Evolutionary conservation across 306 rosid species (phyloP).

Genomic region (Fagus crenata): DNA sequence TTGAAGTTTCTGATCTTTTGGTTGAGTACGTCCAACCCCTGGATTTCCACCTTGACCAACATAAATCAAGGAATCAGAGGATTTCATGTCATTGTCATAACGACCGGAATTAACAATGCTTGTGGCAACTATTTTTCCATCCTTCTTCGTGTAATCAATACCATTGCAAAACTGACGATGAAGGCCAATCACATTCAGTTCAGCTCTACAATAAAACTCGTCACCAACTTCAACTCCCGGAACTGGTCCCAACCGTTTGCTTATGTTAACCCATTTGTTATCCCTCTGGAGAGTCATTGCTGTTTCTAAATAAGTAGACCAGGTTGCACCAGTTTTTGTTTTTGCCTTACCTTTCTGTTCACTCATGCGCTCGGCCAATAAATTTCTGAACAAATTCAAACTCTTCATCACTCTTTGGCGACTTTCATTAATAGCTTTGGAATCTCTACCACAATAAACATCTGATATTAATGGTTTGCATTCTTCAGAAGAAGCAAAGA

Average conservation of each 20-base stretch:
- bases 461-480: no score
- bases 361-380: not conserved
- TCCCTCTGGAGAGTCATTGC: not conserved
- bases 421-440: no score
- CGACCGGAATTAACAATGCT: conserved; percentile 40
- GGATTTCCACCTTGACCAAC: conserved; percentile 51
- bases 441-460: no score
- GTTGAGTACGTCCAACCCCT: not conserved
- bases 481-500: no score
- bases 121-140: conserved; percentile 29
- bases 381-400: conserved; percentile 11
- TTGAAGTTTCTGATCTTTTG: conserved; percentile 36
- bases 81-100: conserved; percentile 22
- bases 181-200: conserved; percentile 46
- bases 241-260: conserved; percentile 31
- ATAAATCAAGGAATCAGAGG: conserved; percentile 28
- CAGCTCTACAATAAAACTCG: conserved; percentile 29
- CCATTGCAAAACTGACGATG: conserved; percentile 33
- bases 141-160: conserved; percentile 39
- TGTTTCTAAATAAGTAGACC: not conserved
- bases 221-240: conserved; percentile 48
- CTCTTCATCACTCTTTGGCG: conserved; percentile 27
- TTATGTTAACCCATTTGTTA: conserved; percentile 18
- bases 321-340: not conserved
- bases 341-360: not conserved